These are phyloP conservation scores for Dryas integrifolia DNA, from an alignment of 331 rosid species.

Conservation along the genomic window DNA sequence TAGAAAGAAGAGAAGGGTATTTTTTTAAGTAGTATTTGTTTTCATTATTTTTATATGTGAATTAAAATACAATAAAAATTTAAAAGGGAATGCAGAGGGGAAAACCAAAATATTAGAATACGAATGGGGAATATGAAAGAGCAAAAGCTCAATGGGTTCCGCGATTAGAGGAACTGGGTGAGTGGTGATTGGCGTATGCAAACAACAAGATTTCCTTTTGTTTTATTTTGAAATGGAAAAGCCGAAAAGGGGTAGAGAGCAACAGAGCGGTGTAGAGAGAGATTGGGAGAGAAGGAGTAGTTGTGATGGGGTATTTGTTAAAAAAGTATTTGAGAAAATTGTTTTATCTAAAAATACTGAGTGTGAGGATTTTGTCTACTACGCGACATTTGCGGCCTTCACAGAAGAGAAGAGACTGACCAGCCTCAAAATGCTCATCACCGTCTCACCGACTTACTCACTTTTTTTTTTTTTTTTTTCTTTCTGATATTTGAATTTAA, in stretches of 20 bases:
- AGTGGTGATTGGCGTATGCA: background rate
- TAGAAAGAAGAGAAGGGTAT: background rate
- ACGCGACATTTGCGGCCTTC: slow-evolving; percentile 18
- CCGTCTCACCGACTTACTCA: slow-evolving; percentile 2
- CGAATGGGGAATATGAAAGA: background rate
- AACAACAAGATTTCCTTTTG: background rate
- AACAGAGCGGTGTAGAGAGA: slow-evolving; percentile 1
- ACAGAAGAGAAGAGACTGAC: slow-evolving; percentile 30
- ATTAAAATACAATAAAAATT: background rate
- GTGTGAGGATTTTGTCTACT: slow-evolving; percentile 12
- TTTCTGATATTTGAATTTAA: background rate
- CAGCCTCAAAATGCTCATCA: slow-evolving; percentile 48
- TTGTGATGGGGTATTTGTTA: slow-evolving; percentile 18
- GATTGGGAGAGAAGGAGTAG: background rate
- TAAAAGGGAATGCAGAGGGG: background rate
- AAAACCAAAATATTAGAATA: background rate
- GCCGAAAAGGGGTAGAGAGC: background rate
- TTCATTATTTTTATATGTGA: background rate
- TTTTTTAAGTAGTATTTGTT: background rate
- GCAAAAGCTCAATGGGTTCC: background rate
- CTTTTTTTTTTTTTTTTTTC: background rate
- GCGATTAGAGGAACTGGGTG: slow-evolving; percentile 7
- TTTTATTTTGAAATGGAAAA: background rate
- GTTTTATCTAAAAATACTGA: slow-evolving; percentile 10
- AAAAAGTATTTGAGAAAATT: background rate